Conservation (phyloP, 2,329 filamentous ascomycete genomes). For the Xylariaceae sp. region DNA sequence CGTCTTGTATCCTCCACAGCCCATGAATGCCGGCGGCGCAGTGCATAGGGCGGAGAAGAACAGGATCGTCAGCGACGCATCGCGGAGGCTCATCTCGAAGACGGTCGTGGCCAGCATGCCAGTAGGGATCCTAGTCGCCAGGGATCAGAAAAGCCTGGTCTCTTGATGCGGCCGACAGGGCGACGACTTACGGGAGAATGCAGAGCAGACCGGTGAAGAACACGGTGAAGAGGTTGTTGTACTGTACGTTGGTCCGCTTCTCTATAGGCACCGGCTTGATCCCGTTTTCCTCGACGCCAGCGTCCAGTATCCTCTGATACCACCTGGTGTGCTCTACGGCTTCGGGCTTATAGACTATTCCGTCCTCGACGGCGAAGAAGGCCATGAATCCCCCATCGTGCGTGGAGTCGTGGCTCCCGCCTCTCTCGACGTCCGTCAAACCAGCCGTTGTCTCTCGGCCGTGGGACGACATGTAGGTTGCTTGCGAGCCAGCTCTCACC, state of each 20-base stretch:
- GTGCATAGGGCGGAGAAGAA: constrained; percentile 54
- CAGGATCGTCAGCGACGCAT: constrained; percentile 52
- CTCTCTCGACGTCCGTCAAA: constrained; percentile 7
- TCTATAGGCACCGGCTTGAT: constrained; percentile 52
- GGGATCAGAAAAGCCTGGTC: neutral
- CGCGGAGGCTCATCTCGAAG: constrained; percentile 49
- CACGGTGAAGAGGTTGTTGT: constrained; percentile 54
- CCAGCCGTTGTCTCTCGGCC: no score
- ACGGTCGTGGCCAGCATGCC: constrained; percentile 53
- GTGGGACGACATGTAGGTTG: no score
- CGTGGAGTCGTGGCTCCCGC: neutral
- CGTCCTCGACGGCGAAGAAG: constrained; percentile 25
- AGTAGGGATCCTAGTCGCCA: constrained; percentile 46
- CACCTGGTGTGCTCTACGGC: constrained; percentile 30
- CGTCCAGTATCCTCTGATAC: constrained; percentile 39
- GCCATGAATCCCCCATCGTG: constrained; percentile 12
- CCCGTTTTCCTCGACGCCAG: constrained; percentile 49
- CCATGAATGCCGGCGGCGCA: constrained; percentile 51
- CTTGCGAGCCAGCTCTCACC: no score
- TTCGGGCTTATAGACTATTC: constrained; percentile 28
- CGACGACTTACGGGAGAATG: constrained; percentile 46
- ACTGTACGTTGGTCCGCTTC: constrained; percentile 45
- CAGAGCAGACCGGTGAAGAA: constrained; percentile 57
- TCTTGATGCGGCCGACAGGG: constrained; percentile 18
- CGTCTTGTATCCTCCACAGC: constrained; percentile 50